These are phyloP conservation scores for Sarcodon aspratus DNA, from an alignment of 768 basidiomycete species.

Conservation along the genomic window DNA sequence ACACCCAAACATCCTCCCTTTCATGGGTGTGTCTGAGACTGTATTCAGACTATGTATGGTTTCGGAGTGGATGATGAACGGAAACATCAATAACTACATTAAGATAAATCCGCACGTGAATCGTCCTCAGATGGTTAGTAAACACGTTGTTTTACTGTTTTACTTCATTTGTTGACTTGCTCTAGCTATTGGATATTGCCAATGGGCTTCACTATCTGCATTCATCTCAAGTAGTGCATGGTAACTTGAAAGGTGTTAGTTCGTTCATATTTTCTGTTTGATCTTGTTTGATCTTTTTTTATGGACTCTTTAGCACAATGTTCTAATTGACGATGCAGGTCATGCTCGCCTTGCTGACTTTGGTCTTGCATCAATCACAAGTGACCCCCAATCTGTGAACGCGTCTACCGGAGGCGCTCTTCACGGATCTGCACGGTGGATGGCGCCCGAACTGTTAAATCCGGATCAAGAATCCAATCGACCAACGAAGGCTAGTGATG, in stretches of 20 bases:
- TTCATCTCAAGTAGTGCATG: background rate
- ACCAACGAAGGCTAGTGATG: conserved; percentile 5
- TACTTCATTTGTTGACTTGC: background rate
- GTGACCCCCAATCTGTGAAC: conserved; percentile 6
- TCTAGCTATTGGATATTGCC: background rate
- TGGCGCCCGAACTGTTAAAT: conserved; percentile 11
- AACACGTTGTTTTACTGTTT: background rate
- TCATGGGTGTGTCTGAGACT: conserved; percentile 4
- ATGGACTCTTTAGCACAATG: conserved; percentile 6
- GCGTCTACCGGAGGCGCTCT: background rate
- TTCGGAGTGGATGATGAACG: conserved; percentile 5
- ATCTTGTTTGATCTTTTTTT: too few species aligned
- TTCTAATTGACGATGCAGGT: conserved; percentile 9
- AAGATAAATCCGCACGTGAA: conserved; percentile 3
- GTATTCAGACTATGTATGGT: conserved; percentile 6
- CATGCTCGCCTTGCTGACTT: conserved; percentile 12
- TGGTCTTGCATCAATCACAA: conserved; percentile 9
- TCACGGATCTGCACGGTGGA: conserved; percentile 8
- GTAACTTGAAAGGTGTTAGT: background rate
- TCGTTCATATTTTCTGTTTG: background rate
- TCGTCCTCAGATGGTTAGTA: conserved; percentile 4
- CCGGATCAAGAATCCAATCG: background rate
- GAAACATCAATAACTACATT: conserved; percentile 5
- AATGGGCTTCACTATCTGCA: background rate
- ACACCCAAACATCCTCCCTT: conserved; percentile 7